Evolutionary conservation across 768 basidiomycete species (phyloP), one percentile per base, ranked within the genome.

Genomic region (Mycena pura): DNA sequence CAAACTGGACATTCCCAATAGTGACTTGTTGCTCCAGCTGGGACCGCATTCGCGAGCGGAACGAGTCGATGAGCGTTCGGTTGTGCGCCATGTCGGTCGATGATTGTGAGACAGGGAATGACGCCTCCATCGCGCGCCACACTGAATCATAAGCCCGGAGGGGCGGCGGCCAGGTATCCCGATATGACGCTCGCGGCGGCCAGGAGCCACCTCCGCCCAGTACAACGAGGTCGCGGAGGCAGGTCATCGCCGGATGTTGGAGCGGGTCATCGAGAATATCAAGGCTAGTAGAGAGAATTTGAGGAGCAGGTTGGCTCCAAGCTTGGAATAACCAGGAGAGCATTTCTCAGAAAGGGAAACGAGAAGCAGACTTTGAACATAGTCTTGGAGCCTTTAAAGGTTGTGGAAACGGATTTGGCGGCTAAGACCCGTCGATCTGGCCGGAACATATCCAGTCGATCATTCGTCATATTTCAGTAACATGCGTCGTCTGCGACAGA

Each of bases 111-210:
- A 64, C 66, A 22, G 65, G 63, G 29, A 69, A 63, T 21, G 58
- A 62, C 3, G 63, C 17, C 28, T 66, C 68, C 61, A 69, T 60
- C 10, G 56, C 29, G 8, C 55, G 63, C 36, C 27, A 56, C 8
- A 59, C 60, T 3, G 64, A 27, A 24, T 69, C 57, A 49, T 66
- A 69, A 5, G 61, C 13, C n/a, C 43, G 31, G 25, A 69, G 52
- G 11, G 53, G 22, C 10, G 29, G 19, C 10, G 66, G 66, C 68
- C 68, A 69, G 3, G 68, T 54, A 28, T 68, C 62, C 3, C 57
- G 59, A 41, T 64, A 67, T 14, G 64, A 62, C 14, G 68, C 64
- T 49, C 62, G 43, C 7, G 68, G 68, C 6, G 68, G 68, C 68
- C 68, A 69, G 17, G 50, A 27, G 22, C 63, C 66, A n/a, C 66